Evolutionary conservation across 192 early-diverging fungal genomes (phyloP).

Genomic region (Backusella sp.): DNA sequence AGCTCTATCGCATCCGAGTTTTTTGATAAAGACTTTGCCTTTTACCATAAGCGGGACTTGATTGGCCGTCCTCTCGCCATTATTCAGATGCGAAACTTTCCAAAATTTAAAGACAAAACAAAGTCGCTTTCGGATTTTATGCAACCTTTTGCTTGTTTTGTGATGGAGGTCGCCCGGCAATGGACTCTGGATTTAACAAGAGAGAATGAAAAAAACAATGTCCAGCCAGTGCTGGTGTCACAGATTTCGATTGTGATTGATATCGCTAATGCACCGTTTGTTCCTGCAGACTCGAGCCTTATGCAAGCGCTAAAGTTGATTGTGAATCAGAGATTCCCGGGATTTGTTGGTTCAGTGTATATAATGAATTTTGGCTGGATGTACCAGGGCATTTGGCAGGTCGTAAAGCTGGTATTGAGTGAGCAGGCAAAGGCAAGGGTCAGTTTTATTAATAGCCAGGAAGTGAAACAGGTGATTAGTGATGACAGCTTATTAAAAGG

Average conservation of each 20-base stretch:
- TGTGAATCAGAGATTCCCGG: conserved; percentile 29
- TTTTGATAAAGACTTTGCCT: conserved; percentile 35
- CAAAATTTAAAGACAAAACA: conserved; percentile 21
- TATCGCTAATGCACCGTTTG: conserved; percentile 28
- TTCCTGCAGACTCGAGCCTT: conserved; percentile 25
- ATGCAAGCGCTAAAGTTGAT: conserved; percentile 20
- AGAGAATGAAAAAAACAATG: conserved; percentile 21
- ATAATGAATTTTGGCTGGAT: conserved; percentile 49
- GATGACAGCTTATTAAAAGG: conserved; percentile 33
- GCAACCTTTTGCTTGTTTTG: conserved; percentile 39
- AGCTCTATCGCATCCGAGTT: conserved; percentile 21
- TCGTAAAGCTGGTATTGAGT: conserved; percentile 37
- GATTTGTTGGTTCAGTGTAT: conserved; percentile 24
- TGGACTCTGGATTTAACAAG: conserved; percentile 34
- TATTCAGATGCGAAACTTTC: conserved; percentile 35
- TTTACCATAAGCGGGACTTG: conserved; percentile 39
- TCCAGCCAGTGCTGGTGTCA: conserved; percentile 12
- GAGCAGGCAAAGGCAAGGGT: conserved; percentile 37
- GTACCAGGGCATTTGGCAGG: conserved; percentile 46
- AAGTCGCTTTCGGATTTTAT: conserved; percentile 18
- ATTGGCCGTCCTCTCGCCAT: conserved; percentile 38
- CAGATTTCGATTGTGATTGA: conserved; percentile 31
- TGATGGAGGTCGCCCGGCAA: conserved; percentile 41
- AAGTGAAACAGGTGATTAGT: conserved; percentile 29
- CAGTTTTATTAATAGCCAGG: conserved; percentile 29